phyloP scores from a whole-genome alignment of 2,329 filamentous ascomycete species.

The Leptographium lundbergii region DNA sequence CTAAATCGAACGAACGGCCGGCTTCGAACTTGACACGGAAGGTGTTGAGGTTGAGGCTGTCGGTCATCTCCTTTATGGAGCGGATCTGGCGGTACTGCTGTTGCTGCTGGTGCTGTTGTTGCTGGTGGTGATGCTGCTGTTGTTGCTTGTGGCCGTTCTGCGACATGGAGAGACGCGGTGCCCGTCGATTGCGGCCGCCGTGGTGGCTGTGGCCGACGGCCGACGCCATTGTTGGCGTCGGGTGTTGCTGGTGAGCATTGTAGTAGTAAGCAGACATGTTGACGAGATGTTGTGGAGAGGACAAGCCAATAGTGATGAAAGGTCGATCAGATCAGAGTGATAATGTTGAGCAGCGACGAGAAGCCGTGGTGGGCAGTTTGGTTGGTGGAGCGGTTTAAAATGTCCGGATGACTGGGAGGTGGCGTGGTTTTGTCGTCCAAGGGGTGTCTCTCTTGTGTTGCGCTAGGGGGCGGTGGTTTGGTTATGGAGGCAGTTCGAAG shows the following conservation, averaged over 20 bases:
- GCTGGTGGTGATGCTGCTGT: slow-evolving; percentile 7
- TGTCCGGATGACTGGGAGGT: not conserved
- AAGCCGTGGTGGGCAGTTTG: slow-evolving; percentile 3
- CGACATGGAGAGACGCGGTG: slow-evolving; percentile 64
- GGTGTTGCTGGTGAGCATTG: slow-evolving; percentile 45
- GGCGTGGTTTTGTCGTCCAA: not conserved
- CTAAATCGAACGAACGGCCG: slow-evolving; percentile 84
- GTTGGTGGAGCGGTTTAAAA: not conserved
- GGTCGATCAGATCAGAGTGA: not conserved
- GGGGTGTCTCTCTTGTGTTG: not conserved
- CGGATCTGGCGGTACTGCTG: slow-evolving; percentile 77
- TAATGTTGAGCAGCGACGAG: slow-evolving; percentile 1
- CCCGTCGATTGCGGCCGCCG: slow-evolving; percentile 72
- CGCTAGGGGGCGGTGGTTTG: not conserved
- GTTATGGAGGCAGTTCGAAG: not conserved
- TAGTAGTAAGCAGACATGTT: slow-evolving; percentile 53
- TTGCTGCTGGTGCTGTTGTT: slow-evolving; percentile 60
- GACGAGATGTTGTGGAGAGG: not conserved
- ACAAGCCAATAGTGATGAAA: slow-evolving; percentile 10
- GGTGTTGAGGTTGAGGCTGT: slow-evolving; percentile 59
- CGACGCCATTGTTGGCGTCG: slow-evolving; percentile 39
- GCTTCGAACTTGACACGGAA: slow-evolving; percentile 87
- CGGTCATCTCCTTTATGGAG: slow-evolving; percentile 74
- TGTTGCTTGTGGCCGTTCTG: slow-evolving; percentile 73
- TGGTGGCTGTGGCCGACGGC: slow-evolving; percentile 63